Conservation (phyloP, 1,284 basidiomycete genomes). For the Cerrena zonata region DNA sequence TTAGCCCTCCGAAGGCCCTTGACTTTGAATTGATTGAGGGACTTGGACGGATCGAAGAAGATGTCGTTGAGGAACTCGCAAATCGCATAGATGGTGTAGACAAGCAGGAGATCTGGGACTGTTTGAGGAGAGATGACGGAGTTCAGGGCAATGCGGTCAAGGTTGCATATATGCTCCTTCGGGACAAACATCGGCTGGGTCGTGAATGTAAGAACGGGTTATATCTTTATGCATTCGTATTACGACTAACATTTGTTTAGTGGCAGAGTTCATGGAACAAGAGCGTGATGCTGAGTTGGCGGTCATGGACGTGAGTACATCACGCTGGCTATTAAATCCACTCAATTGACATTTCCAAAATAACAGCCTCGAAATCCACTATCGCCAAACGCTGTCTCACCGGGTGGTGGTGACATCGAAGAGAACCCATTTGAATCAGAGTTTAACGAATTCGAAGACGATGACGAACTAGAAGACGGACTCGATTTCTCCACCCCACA, state of each 20-base stretch:
- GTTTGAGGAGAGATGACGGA: conserved; percentile 74
- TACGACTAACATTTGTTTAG: conserved; percentile 33
- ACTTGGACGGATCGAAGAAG: conserved; percentile 84
- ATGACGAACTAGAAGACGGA: conserved; percentile 47
- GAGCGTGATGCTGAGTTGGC: conserved; percentile 76
- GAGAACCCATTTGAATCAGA: conserved; percentile 74
- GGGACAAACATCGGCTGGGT: conserved; percentile 85
- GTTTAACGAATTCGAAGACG: conserved; percentile 56
- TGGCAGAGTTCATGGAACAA: conserved; percentile 70
- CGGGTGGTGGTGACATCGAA: conserved; percentile 52
- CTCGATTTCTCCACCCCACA: conserved; percentile 55
- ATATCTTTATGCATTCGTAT: too few species aligned
- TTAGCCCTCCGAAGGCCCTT: conserved; percentile 56
- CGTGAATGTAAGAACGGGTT: conserved; percentile 61
- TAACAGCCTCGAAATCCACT: conserved; percentile 54
- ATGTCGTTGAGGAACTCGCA: conserved; percentile 81
- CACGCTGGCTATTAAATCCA: not conserved
- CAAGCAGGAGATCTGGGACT: conserved; percentile 81
- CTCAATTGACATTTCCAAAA: too few species aligned
- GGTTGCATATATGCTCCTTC: conserved; percentile 90
- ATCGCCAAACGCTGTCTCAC: conserved; percentile 49
- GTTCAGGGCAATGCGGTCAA: conserved; percentile 89
- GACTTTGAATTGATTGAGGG: conserved; percentile 77
- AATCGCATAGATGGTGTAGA: conserved; percentile 72
- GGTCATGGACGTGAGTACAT: conserved; percentile 64